These are phyloP conservation scores for Pilasporangium apinafurcum DNA, from an alignment of 352 stramenopile species.

Conservation along the genomic window DNA sequence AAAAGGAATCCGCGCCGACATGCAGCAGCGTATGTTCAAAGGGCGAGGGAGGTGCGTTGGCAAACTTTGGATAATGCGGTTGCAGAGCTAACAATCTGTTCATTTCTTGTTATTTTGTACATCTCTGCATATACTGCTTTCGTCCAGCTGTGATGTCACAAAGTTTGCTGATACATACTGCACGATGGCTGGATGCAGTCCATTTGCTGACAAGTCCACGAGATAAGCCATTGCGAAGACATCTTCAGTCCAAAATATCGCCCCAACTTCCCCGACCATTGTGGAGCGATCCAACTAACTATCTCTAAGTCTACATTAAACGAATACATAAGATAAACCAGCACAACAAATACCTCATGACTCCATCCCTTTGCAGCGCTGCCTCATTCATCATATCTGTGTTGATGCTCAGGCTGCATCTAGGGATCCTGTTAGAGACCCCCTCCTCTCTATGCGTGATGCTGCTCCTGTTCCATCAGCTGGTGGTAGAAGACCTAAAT, in stretches of 20 bases:
- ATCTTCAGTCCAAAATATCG: conserved; percentile 2
- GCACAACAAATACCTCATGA: conserved; percentile 4
- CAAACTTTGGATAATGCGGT: not conserved
- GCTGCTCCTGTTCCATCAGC: conserved; percentile 9
- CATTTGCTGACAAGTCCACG: conserved; percentile 81
- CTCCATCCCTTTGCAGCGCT: not conserved
- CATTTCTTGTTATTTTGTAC: conserved; percentile 3
- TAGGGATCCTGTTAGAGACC: conserved; percentile 23
- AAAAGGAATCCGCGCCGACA: conserved; percentile 61
- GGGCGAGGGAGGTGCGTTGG: conserved; percentile 55
- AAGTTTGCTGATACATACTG: conserved; percentile 81
- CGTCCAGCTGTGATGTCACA: conserved; percentile 68
- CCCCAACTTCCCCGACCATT: no score
- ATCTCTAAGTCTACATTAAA: conserved; percentile 11
- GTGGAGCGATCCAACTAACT: no score
- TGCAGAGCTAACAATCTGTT: conserved; percentile 1
- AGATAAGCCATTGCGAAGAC: conserved; percentile 18
- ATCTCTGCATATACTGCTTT: not conserved
- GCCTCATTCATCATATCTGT: not conserved
- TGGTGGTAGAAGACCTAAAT: conserved; percentile 23
- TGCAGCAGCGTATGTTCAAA: conserved; percentile 80
- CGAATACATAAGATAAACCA: conserved; percentile 11
- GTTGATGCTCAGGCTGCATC: conserved; percentile 4
- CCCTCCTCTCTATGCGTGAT: conserved; percentile 39
- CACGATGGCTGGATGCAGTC: conserved; percentile 81